Percentiles rank a stretch among this genome's conserved stretches.
Evolutionary conservation across 192 early-diverging fungal species (phyloP).

Genomic region (Coemansia sp.): DNA sequence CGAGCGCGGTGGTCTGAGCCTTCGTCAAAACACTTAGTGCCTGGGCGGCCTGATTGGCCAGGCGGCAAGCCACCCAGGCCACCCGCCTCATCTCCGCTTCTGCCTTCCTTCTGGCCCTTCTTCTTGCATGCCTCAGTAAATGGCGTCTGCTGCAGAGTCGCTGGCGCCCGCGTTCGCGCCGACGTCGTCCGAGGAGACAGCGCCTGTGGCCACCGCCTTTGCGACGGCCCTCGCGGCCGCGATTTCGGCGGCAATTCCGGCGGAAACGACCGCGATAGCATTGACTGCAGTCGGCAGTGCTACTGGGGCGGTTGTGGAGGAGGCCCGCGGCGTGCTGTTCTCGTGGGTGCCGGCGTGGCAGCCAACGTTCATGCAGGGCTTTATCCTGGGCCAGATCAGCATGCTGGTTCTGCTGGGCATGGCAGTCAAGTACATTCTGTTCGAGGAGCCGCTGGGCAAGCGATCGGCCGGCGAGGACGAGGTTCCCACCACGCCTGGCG

Average conservation of each 20-base stretch:
- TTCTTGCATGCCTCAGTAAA: background rate
- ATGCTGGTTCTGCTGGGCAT: constrained; percentile 42
- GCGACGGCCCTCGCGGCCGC: background rate
- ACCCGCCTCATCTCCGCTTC: background rate
- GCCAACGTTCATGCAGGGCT: constrained; percentile 50
- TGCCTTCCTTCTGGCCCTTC: background rate
- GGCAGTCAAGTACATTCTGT: constrained; percentile 48
- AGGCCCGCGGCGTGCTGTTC: no score
- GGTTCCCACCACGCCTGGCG: background rate
- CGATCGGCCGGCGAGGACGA: constrained; percentile 1
- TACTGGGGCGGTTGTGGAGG: background rate
- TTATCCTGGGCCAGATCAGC: constrained; percentile 47
- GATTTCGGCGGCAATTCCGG: background rate
- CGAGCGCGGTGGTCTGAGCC: no score
- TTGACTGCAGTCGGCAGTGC: background rate
- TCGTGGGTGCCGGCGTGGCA: constrained; percentile 45
- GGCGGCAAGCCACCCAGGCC: no score
- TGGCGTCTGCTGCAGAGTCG: background rate
- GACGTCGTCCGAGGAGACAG: background rate
- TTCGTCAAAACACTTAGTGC: no score
- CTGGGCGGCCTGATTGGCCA: no score
- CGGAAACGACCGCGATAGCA: no score
- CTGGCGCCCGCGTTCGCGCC: background rate
- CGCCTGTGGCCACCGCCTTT: no score
- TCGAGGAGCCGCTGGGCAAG: constrained; percentile 41